These are phyloP conservation scores for Barbarea vulgaris DNA, from an alignment of 345 rosid species.

Conservation along the genomic window DNA sequence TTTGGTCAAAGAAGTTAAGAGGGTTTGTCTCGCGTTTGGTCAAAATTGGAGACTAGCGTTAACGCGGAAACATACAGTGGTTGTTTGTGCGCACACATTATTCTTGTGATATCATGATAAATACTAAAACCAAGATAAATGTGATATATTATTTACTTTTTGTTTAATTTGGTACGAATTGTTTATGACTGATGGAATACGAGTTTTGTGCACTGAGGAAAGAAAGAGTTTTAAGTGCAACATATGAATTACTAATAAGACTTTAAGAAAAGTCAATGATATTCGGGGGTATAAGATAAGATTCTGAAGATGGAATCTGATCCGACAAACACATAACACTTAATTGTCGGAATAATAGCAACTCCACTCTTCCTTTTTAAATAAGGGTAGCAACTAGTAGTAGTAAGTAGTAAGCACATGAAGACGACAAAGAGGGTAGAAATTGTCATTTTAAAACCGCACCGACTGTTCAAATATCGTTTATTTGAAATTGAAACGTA, in stretches of 20 bases:
- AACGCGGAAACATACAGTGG: constrained; percentile 32
- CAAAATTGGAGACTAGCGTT: constrained; percentile 36
- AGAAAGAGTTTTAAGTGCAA: background rate
- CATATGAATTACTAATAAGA: background rate
- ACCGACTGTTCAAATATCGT: background rate
- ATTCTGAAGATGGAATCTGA: constrained; percentile 39
- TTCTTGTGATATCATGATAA: background rate
- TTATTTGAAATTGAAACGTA: background rate
- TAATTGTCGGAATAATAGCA: constrained; percentile 38
- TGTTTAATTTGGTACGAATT: constrained; percentile 2
- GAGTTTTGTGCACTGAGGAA: constrained; percentile 29
- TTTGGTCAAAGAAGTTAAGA: constrained; percentile 30
- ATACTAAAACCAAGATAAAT: background rate
- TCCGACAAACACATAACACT: constrained; percentile 40
- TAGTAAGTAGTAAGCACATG: too few relatives aligned
- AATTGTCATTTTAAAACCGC: background rate
- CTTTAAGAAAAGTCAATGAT: constrained; percentile 34
- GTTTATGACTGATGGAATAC: constrained; percentile 14
- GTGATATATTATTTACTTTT: constrained; percentile 1
- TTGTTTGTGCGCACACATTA: background rate
- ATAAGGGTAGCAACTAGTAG: background rate
- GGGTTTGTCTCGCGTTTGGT: background rate
- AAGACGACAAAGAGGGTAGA: background rate
- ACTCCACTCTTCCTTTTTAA: constrained; percentile 19
- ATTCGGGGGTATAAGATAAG: constrained; percentile 17